Conservation (phyloP, 768 basidiomycete genomes). For the Cystobasidium ongulense region DNA sequence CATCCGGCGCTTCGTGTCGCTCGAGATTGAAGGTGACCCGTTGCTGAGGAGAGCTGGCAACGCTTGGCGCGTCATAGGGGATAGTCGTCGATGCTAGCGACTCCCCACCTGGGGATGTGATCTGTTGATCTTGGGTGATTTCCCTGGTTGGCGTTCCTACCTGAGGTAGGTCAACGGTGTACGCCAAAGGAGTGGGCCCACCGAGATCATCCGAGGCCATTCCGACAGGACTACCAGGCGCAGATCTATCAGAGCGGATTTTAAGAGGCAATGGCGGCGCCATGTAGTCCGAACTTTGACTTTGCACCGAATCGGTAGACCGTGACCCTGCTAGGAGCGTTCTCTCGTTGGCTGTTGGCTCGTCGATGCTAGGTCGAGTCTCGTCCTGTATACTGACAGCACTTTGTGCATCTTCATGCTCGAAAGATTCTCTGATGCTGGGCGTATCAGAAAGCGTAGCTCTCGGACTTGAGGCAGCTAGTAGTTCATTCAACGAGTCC, state of each 20-base stretch:
- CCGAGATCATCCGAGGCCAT: not conserved
- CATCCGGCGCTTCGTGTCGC: not conserved
- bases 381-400: not conserved
- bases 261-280: not conserved
- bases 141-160: not conserved
- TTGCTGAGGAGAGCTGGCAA: not conserved
- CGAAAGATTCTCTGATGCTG: not conserved
- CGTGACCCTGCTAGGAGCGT: not conserved
- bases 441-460: not conserved
- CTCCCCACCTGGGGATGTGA: not conserved
- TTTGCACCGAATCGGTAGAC: not conserved
- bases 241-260: not conserved
- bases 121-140: not conserved
- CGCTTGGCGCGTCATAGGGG: not conserved
- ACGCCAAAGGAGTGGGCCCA: not conserved
- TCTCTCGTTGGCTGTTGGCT: not conserved
- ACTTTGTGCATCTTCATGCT: too few species aligned
- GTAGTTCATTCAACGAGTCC: not conserved
- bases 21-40: not conserved
- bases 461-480: not conserved
- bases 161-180: not conserved
- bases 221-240: not conserved
- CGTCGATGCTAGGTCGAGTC: not conserved
- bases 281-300: not conserved
- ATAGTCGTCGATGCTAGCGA: slow-evolving; percentile 3